Evolutionary conservation across 768 basidiomycete species (phyloP), one percentile per base, ranked within the genome.

Genomic region (Boletus vinaceobasis): DNA sequence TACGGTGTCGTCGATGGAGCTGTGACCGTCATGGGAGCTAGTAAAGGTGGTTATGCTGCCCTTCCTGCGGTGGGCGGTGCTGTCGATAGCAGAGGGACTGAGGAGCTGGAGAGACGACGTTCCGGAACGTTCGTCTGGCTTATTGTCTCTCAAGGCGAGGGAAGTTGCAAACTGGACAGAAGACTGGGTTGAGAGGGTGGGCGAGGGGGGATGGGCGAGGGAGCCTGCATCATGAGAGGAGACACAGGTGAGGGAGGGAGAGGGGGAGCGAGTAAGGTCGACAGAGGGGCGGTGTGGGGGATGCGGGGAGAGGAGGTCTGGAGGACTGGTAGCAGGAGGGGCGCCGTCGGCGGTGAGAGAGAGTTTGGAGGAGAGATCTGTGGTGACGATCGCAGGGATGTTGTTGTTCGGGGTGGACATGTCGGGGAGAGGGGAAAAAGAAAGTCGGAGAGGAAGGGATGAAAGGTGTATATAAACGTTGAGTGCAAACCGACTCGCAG

Each of bases 141-240:
- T 77, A 63, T 90, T 91, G 40, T 85, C 81, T 36, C 90, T 82
- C 44, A 93, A 66, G 4, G 78, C 77, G 4, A 83, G 72, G 7
- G 84, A 74, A 4, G 81, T 79, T 1, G 68, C 70, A 55, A 86
- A 90, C 33, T 84, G 80, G 0, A 81, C 77, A 0, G 82, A 82
- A 3, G 86, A 87, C 15, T 75, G 78, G 3, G 77, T 80, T 0
- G 90, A 89, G 10, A 89, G 76, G 0, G 90, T 90, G 1, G 90
- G 90, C 0, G 90, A 92, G 0, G 90, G 88, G 0, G 90, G 90
- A 1, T 71, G 68, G 9, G 56, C 53, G 8, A 69, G 63, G 1
- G 70, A 78, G 23, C 73, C 72, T 36, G 72, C 75, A 43, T 79
- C 79, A n/a, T 78, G 74, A 0, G 73, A 76, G 7, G 74, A 73